A percentile compares a stretch with the other conserved stretches of the same genome.
phyloP scores from a whole-genome alignment of 176 grass and related monocot genomes.

The Oryza glumipatula region DNA sequence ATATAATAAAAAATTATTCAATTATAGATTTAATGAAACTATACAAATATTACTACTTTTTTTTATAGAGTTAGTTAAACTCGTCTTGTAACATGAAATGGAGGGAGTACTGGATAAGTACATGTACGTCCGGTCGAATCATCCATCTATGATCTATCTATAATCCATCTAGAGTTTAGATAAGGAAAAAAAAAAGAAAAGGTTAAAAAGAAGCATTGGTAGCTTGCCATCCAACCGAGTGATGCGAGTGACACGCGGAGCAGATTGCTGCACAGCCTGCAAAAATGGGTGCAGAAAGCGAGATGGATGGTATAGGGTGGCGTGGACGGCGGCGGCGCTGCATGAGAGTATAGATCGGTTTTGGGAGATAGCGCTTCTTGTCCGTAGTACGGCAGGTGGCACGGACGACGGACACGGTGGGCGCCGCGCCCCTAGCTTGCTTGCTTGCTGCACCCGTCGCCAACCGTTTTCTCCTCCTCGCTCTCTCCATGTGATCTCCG shows the following conservation, averaged over 20 bases:
- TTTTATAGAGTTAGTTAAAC: too few species aligned
- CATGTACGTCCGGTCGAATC: too few species aligned
- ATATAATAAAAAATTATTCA: too few species aligned
- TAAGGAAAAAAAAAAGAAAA: not conserved
- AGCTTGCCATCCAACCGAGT: not conserved
- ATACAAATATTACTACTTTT: too few species aligned
- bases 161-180: not conserved
- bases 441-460: not conserved
- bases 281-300: not conserved
- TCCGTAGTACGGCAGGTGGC: too few species aligned
- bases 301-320: conserved; percentile 18
- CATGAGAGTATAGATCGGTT: too few species aligned
- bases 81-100: too few species aligned
- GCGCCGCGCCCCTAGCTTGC: conserved; percentile 27
- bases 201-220: not conserved
- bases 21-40: too few species aligned
- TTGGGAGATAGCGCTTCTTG: too few species aligned
- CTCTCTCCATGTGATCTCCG: not conserved
- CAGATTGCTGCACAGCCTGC: not conserved
- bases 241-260: conserved; percentile 21
- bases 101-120: too few species aligned
- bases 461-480: conserved; percentile 39
- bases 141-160: not conserved
- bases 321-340: conserved; percentile 29
- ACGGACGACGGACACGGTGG: conserved; percentile 1